phyloP scores from a whole-genome alignment of 2,329 filamentous ascomycete species.

The Metarhizium guizhouense region DNA sequence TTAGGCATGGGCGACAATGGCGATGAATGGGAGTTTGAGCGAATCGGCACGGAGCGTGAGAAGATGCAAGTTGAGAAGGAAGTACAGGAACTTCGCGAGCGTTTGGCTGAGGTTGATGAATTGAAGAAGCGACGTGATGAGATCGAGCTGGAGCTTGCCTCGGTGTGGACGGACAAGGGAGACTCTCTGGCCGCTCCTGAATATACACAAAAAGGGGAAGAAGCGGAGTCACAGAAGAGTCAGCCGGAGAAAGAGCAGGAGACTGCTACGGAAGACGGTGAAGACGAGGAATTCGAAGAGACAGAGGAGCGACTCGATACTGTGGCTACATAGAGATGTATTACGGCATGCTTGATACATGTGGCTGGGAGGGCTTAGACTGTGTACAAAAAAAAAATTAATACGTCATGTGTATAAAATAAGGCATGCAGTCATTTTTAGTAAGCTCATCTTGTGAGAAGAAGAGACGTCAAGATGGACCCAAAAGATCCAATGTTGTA shows the following conservation, averaged over 20 bases:
- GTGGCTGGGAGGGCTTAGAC: too few relatives aligned
- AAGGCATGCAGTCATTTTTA: too few relatives aligned
- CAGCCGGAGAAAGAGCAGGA: neutral
- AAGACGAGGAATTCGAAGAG: neutral
- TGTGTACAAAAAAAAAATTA: too few relatives aligned
- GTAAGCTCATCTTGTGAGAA: too few relatives aligned
- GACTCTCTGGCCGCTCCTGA: slow-evolving; percentile 39
- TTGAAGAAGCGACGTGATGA: slow-evolving; percentile 72
- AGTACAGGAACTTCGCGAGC: slow-evolving; percentile 71
- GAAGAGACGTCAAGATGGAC: too few relatives aligned
- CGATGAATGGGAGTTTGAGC: slow-evolving; percentile 86
- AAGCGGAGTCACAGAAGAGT: slow-evolving; percentile 1
- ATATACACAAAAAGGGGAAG: slow-evolving; percentile 21
- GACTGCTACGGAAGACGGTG: neutral
- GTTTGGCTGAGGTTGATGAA: slow-evolving; percentile 69
- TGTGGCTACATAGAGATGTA: neutral
- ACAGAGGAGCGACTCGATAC: neutral
- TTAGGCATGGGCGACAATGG: slow-evolving; percentile 73
- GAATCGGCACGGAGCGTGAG: slow-evolving; percentile 87
- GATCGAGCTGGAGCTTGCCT: slow-evolving; percentile 72
- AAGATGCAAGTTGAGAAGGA: slow-evolving; percentile 92
- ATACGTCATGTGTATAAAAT: too few relatives aligned
- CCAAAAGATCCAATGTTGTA: too few relatives aligned
- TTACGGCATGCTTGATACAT: too few relatives aligned
- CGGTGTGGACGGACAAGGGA: slow-evolving; percentile 49